Base-by-base conservation (phyloP, 2,329 filamentous ascomycete species). In the Sporothrix pseudoabietina region DNA sequence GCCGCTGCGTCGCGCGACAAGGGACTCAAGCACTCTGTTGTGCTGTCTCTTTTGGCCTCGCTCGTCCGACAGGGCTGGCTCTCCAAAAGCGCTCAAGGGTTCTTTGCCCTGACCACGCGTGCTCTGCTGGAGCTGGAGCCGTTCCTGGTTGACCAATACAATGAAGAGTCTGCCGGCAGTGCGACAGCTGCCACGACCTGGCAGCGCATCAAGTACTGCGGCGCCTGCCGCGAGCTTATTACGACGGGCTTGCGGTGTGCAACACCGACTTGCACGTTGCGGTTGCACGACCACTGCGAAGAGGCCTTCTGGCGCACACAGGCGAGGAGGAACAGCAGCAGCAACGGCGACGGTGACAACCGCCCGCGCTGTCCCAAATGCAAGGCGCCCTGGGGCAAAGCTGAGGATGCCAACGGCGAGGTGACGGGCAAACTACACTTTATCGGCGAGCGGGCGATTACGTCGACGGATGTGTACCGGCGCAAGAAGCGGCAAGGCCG, bases 81-180 rank as follows among this genome's bases (percentile, higher is more conserved):
- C 72, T 91, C 95, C 80, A 89, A 89, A 79, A 96, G 92, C 74
- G 79, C 80, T 19, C 86, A 86, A 12, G 90, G 90, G 0, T 97
- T 91, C 81, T 98, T 94, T 81, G 89, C 87, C 22, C 85, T 98
- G 22, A 91, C 90, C 70, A 88, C 94, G 3, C 88, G 95, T 9
- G 91, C 90, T 1, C 83, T 99, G 77, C 89, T 98, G 85, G 96
- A 99, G 84, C 83, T 99, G 73, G 87, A 91, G 73, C 86, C 88
- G 1, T 98, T 94, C 90, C 86, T 99, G 68, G 83, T 93, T n/a
- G 92, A 93, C 71, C 93, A 91, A 39, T 99, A 97, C 82, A 98
- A 99, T 79, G 92, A 97, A 72, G 22, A 65, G 61, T 12, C n/a
- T 35, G 9, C 47, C 22, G 55, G 47, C 30, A 22, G 39, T 22